These are phyloP conservation scores for Linanthus parryae DNA, from an alignment of 148 eudicot species.

Conservation along the genomic window DNA sequence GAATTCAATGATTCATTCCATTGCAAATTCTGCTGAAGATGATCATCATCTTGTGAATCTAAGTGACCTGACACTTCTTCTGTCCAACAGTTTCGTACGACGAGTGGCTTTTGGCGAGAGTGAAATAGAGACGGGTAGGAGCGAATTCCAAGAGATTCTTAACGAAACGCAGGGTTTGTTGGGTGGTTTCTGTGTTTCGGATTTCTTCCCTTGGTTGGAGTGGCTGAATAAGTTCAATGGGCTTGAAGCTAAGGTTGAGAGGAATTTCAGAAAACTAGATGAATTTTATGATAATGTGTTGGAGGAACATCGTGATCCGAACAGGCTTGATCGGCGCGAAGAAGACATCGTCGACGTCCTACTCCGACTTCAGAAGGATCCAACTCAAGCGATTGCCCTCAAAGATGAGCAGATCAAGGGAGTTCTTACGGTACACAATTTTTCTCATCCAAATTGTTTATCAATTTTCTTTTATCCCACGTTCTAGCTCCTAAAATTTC, in stretches of 20 bases:
- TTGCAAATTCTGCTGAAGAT: slow-evolving; percentile 19
- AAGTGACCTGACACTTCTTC: slow-evolving; percentile 21
- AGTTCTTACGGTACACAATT: slow-evolving; percentile 41
- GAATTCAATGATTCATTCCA: slow-evolving; percentile 20
- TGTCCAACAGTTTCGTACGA: slow-evolving; percentile 37
- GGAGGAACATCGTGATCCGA: slow-evolving; percentile 23
- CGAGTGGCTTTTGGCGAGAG: slow-evolving; percentile 39
- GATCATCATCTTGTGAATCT: slow-evolving; percentile 34
- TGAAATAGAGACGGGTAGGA: slow-evolving; percentile 30
- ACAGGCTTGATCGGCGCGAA: slow-evolving; percentile 9
- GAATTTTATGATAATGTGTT: slow-evolving; percentile 34
- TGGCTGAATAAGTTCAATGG: slow-evolving; percentile 40
- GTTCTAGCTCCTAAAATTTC: not conserved
- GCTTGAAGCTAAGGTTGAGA: slow-evolving; percentile 25
- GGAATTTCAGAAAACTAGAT: slow-evolving; percentile 38
- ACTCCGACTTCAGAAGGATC: slow-evolving; percentile 30
- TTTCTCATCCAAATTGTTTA: not conserved
- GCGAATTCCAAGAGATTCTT: slow-evolving; percentile 38
- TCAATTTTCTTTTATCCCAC: not conserved
- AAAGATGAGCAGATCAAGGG: slow-evolving; percentile 52
- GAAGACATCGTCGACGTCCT: slow-evolving; percentile 54
- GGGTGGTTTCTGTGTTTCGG: slow-evolving; percentile 45
- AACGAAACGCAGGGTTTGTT: slow-evolving; percentile 40
- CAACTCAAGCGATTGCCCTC: slow-evolving; percentile 23
- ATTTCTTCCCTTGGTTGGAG: slow-evolving; percentile 49